These are phyloP conservation scores for Penicillium sp. DNA, from an alignment of 2,329 filamentous ascomycete species.

Conservation along the genomic window DNA sequence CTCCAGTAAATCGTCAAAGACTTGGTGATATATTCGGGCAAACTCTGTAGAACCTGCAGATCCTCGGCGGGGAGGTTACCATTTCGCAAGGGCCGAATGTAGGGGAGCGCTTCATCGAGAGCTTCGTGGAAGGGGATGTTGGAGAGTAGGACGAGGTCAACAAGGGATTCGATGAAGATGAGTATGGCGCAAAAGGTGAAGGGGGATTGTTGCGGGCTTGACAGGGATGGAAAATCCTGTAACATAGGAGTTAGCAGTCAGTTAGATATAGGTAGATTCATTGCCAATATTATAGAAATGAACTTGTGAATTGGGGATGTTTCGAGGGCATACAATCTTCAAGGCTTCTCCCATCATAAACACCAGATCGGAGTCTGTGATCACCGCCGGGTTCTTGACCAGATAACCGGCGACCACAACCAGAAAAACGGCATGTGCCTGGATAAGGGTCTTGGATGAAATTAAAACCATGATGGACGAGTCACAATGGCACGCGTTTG, in stretches of 20 bases:
- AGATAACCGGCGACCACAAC: conserved; percentile 81
- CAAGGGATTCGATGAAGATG: conserved; percentile 61
- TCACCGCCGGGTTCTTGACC: conserved; percentile 65
- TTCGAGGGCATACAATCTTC: conserved; percentile 60
- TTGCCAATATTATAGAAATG: background rate
- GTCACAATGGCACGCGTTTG: background rate
- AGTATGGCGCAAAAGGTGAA: conserved; percentile 67
- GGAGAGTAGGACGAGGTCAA: conserved; percentile 63
- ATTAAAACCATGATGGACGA: conserved; percentile 68
- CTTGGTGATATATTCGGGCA: conserved; percentile 26
- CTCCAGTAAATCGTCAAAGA: conserved; percentile 37
- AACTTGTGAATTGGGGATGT: background rate
- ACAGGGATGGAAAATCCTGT: conserved; percentile 61
- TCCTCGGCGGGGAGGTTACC: conserved; percentile 23
- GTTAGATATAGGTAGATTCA: background rate
- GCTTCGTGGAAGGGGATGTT: conserved; percentile 63
- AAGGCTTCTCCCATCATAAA: conserved; percentile 79
- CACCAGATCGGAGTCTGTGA: conserved; percentile 77
- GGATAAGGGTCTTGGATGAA: conserved; percentile 75
- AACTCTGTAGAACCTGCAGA: conserved; percentile 17
- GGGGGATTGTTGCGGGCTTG: conserved; percentile 61
- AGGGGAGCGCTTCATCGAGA: conserved; percentile 55
- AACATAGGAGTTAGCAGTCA: conserved; percentile 5
- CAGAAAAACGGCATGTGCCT: conserved; percentile 78
- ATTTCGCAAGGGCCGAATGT: conserved; percentile 25